These are phyloP conservation scores for Circinella minor DNA, from an alignment of 371 early-diverging fungal genomes.

Conservation along the genomic window DNA sequence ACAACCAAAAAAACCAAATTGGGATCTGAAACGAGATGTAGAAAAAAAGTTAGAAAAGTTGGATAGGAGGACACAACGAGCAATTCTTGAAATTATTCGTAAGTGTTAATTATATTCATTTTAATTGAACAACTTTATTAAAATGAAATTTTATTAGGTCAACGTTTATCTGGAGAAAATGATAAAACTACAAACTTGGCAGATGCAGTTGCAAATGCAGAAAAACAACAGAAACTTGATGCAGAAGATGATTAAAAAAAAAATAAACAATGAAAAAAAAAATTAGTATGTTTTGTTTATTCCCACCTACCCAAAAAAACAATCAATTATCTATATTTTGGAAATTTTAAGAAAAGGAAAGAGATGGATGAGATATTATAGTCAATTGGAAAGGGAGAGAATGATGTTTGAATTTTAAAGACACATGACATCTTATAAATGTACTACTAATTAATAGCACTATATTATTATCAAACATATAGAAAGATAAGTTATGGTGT, in stretches of 20 bases:
- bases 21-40: constrained; percentile 89
- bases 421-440: no score
- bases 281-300: neutral
- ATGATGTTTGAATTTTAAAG: no score
- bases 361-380: no score
- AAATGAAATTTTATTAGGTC: constrained; percentile 9
- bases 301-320: no score
- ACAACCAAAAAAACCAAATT: constrained; percentile 86
- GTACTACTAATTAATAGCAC: no score
- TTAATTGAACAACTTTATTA: no score
- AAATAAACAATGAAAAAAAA: neutral
- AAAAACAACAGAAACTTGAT: constrained; percentile 40
- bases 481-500: no score
- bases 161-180: constrained; percentile 22
- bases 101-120: constrained; percentile 10
- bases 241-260: constrained; percentile 27
- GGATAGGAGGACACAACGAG: constrained; percentile 72
- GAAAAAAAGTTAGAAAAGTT: constrained; percentile 76
- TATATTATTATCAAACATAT: no score
- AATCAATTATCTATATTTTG: no score
- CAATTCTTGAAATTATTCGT: constrained; percentile 81
- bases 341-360: no score
- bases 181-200: constrained; percentile 38
- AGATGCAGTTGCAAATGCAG: constrained; percentile 47
- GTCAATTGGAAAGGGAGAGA: no score